A percentile compares a stretch with the other conserved stretches of the same genome.
These are phyloP conservation scores for Boletus insuetus DNA, from an alignment of 768 basidiomycete species.

Conservation along the genomic window DNA sequence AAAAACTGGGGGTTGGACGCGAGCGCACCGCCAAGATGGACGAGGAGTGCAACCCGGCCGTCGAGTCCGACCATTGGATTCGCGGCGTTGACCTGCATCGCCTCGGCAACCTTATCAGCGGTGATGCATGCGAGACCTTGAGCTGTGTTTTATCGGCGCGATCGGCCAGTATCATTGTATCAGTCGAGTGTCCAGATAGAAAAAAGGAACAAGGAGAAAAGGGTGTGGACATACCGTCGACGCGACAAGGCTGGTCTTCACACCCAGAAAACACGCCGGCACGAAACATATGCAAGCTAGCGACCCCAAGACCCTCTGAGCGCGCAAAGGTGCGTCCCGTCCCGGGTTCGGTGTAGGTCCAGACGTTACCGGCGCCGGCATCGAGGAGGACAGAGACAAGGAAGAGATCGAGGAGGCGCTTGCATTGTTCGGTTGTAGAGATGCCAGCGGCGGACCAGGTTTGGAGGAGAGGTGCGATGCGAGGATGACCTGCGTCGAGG, in stretches of 20 bases:
- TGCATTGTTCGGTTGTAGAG: constrained; percentile 57
- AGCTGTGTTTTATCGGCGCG: constrained; percentile 44
- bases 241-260: constrained; percentile 57
- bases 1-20: constrained; percentile 64
- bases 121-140: constrained; percentile 67
- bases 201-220: neutral
- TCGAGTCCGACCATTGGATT: constrained; percentile 93
- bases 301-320: constrained; percentile 86
- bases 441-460: constrained; percentile 49
- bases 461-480: constrained; percentile 58
- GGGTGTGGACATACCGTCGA: constrained; percentile 63
- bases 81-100: constrained; percentile 72
- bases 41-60: constrained; percentile 77
- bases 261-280: constrained; percentile 75
- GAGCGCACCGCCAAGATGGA: constrained; percentile 71
- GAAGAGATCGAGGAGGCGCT: constrained; percentile 85
- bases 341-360: constrained; percentile 68
- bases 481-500: constrained; percentile 65
- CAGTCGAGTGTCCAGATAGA: neutral
- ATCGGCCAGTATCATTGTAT: neutral
- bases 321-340: constrained; percentile 55
- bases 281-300: constrained; percentile 87
- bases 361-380: constrained; percentile 84
- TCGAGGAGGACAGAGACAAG: constrained; percentile 90
- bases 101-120: constrained; percentile 51